phyloP scores from a whole-genome alignment of 2,329 filamentous ascomycete genomes.

The Coniella lustricola region DNA sequence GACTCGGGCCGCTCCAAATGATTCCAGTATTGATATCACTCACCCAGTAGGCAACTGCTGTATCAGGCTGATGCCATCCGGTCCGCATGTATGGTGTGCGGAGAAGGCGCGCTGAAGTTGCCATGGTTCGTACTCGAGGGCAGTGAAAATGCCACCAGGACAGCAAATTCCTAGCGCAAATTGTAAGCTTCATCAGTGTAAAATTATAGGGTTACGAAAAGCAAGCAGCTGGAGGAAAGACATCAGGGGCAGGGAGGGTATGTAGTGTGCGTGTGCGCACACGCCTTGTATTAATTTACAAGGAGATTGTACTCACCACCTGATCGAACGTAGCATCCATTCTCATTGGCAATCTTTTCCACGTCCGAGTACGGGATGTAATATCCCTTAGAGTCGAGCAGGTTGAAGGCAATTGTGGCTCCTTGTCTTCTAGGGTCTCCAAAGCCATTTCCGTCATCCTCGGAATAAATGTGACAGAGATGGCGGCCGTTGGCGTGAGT shows the following conservation, averaged over 20 bases:
- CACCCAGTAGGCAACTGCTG: slow-evolving; percentile 48
- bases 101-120: slow-evolving; percentile 48
- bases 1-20: neutral
- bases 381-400: slow-evolving; percentile 43
- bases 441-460: slow-evolving; percentile 35
- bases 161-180: slow-evolving; percentile 36
- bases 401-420: slow-evolving; percentile 58
- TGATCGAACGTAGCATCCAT: slow-evolving; percentile 53
- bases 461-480: slow-evolving; percentile 49
- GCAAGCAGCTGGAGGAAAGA: too few species aligned
- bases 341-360: slow-evolving; percentile 49
- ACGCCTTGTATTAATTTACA: too few species aligned
- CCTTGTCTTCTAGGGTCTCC: slow-evolving; percentile 48
- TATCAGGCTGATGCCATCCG: slow-evolving; percentile 45
- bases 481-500: slow-evolving; percentile 46
- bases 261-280: too few species aligned
- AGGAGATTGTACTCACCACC: slow-evolving; percentile 33
- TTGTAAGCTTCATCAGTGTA: neutral
- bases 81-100: slow-evolving; percentile 51
- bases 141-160: slow-evolving; percentile 39
- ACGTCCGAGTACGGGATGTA: slow-evolving; percentile 51
- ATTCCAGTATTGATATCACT: slow-evolving; percentile 12
- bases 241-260: too few species aligned
- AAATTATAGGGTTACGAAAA: neutral
- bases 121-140: slow-evolving; percentile 42